Percentiles rank a stretch among this genome's conserved stretches.
phyloP scores from a whole-genome alignment of 1,139 yeast genomes.

The Pichia sp. region DNA sequence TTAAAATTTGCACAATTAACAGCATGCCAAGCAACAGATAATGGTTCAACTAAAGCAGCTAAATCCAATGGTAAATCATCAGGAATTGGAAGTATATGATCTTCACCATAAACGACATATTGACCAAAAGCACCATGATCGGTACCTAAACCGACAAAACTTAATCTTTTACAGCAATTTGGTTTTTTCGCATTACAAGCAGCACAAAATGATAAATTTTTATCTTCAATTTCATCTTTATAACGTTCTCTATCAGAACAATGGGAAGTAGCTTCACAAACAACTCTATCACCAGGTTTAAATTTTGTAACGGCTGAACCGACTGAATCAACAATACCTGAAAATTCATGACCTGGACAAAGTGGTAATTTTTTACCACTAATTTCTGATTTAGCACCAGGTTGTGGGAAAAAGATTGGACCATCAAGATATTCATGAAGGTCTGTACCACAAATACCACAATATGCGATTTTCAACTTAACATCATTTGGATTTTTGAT shows the following conservation, averaged over 20 bases:
- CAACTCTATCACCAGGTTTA: slow-evolving; percentile 45
- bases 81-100: slow-evolving; percentile 43
- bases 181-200: slow-evolving; percentile 43
- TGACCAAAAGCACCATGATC: slow-evolving; percentile 33
- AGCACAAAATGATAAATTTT: slow-evolving; percentile 33
- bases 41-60: slow-evolving; percentile 53
- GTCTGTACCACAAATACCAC: slow-evolving; percentile 60
- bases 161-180: slow-evolving; percentile 42
- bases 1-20: slow-evolving; percentile 40
- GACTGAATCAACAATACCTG: slow-evolving; percentile 44
- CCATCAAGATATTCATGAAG: slow-evolving; percentile 49
- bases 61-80: slow-evolving; percentile 44
- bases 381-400: slow-evolving; percentile 30
- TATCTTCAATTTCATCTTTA: slow-evolving; percentile 24
- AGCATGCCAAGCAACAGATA: slow-evolving; percentile 58
- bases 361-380: slow-evolving; percentile 27
- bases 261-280: slow-evolving; percentile 39
- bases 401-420: slow-evolving; percentile 43
- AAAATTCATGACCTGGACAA: slow-evolving; percentile 48
- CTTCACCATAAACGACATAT: slow-evolving; percentile 39
- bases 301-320: slow-evolving; percentile 42
- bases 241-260: slow-evolving; percentile 35
- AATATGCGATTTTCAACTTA: slow-evolving; percentile 43
- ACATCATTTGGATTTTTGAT: slow-evolving; percentile 43
- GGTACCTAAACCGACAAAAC: slow-evolving; percentile 34